These are phyloP conservation scores for Pseudognaphalium luteoalbum DNA, from an alignment of 129 eudicot species.

Conservation along the genomic window DNA sequence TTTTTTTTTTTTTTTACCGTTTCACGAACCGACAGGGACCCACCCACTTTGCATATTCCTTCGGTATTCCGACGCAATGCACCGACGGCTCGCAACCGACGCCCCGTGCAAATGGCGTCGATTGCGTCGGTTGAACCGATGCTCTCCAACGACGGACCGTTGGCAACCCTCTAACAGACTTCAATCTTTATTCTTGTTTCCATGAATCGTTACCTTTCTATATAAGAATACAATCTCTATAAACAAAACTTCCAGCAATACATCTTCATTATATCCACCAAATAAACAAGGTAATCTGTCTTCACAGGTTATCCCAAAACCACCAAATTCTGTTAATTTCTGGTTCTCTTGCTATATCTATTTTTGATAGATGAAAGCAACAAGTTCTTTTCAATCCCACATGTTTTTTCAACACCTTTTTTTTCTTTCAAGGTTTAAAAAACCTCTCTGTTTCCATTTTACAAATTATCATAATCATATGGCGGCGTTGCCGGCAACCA, in stretches of 20 bases:
- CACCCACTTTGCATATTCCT: too few relatives aligned
- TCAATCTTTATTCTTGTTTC: slow-evolving; percentile 4
- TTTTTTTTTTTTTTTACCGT: too few relatives aligned
- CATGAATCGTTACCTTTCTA: slow-evolving; percentile 23
- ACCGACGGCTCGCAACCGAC: too few relatives aligned
- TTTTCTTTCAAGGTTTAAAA: background rate
- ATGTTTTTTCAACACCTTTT: background rate
- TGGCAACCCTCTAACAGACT: slow-evolving; percentile 3
- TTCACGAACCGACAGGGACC: too few relatives aligned
- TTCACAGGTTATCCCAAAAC: slow-evolving; percentile 13
- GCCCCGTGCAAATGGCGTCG: too few relatives aligned
- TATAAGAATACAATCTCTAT: slow-evolving; percentile 11
- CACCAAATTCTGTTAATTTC: background rate
- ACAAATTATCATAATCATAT: slow-evolving; percentile 19
- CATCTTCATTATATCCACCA: slow-evolving; percentile 24
- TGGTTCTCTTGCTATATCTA: slow-evolving; percentile 16
- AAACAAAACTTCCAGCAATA: slow-evolving; percentile 27
- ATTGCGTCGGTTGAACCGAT: too few relatives aligned
- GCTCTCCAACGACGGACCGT: too few relatives aligned
- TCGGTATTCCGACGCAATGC: too few relatives aligned
- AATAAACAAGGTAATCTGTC: slow-evolving; percentile 21
- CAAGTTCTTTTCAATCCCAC: slow-evolving; percentile 5
- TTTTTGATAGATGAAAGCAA: slow-evolving; percentile 34
- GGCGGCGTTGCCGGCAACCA: slow-evolving; percentile 33
- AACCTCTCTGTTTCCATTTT: background rate